These are phyloP conservation scores for Populus euphratica DNA, from an alignment of 345 rosid species.

Conservation along the genomic window DNA sequence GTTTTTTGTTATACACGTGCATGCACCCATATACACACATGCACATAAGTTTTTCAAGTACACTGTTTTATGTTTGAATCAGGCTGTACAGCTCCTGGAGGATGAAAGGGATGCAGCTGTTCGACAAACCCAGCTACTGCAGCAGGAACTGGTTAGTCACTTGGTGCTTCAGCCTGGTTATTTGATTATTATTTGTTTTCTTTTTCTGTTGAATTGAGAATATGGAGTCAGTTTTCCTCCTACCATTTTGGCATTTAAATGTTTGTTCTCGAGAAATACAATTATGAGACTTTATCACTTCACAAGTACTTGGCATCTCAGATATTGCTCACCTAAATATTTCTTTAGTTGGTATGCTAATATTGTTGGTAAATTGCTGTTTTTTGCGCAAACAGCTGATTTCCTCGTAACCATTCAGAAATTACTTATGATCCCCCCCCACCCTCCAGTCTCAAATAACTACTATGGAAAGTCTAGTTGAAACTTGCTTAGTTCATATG, in stretches of 20 bases:
- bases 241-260: neutral
- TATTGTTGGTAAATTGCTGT: neutral
- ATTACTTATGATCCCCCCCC: too few relatives aligned
- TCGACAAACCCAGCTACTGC: slow-evolving; percentile 69
- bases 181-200: neutral
- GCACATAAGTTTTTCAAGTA: neutral
- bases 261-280: too few relatives aligned
- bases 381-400: neutral
- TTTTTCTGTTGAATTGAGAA: neutral
- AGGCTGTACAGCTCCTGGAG: slow-evolving; percentile 65
- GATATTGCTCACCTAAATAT: neutral
- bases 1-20: neutral
- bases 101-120: slow-evolving; percentile 80
- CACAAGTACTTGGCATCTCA: neutral
- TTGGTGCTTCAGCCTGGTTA: neutral
- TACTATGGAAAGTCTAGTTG: neutral
- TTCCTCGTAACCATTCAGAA: neutral
- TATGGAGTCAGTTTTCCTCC: neutral
- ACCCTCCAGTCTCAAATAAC: neutral
- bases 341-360: neutral
- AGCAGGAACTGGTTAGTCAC: slow-evolving; percentile 68
- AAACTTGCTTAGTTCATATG: neutral
- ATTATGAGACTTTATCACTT: neutral
- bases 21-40: too few relatives aligned
- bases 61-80: slow-evolving; percentile 21